These are phyloP conservation scores for Phytophthora brassicae DNA, from an alignment of 352 stramenopile genomes.

Conservation along the genomic window DNA sequence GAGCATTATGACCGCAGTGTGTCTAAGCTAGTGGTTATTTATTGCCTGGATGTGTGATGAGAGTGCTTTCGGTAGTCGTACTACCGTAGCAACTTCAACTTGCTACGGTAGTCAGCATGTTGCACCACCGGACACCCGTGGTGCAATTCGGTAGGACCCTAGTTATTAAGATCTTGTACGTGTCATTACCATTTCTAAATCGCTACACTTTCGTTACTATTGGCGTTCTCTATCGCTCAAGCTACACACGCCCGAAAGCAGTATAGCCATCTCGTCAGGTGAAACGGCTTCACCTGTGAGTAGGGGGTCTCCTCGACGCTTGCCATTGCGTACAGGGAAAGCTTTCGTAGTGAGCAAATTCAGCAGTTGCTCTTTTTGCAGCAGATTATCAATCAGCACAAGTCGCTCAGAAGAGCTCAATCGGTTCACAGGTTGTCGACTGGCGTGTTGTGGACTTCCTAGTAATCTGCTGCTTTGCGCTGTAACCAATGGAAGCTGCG, in stretches of 20 bases:
- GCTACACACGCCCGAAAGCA: conserved; percentile 44
- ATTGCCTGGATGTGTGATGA: neutral
- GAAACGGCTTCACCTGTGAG: conserved; percentile 48
- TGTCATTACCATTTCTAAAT: no score
- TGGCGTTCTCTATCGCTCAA: conserved; percentile 13
- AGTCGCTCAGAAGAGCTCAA: conserved; percentile 57
- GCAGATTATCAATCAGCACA: conserved; percentile 72
- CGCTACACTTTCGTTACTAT: conserved; percentile 26
- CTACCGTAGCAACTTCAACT: conserved; percentile 19
- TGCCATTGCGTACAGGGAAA: conserved; percentile 54
- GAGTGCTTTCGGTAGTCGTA: conserved; percentile 11
- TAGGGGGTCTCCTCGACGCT: conserved; percentile 35
- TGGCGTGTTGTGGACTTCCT: conserved; percentile 6
- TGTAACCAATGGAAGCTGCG: conserved; percentile 25
- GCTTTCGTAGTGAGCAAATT: conserved; percentile 75
- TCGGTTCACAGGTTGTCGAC: conserved; percentile 19
- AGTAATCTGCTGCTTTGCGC: conserved; percentile 11
- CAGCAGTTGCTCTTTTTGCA: conserved; percentile 84
- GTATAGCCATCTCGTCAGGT: conserved; percentile 43
- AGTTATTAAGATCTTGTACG: no score
- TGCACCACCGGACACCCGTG: no score
- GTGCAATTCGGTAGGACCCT: no score
- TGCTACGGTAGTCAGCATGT: neutral
- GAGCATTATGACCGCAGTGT: no score
- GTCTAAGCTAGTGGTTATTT: no score